Evolutionary conservation across 1,284 basidiomycete species (phyloP).

Genomic region (Papiliotrema fonsecae): DNA sequence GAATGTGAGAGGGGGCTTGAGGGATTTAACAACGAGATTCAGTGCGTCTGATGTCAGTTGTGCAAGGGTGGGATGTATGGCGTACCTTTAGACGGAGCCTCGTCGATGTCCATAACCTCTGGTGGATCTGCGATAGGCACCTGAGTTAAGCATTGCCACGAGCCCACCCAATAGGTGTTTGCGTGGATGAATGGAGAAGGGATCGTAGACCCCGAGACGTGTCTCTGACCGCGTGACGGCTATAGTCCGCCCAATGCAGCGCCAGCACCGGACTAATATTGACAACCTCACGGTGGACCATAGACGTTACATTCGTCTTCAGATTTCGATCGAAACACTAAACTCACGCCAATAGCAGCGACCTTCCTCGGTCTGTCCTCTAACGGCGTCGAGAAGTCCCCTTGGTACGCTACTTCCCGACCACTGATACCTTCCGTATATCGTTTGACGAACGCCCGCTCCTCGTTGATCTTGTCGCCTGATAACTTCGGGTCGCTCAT

Average conservation of each 20-base stretch:
- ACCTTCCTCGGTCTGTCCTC: slow-evolving; percentile 66
- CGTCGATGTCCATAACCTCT: slow-evolving; percentile 34
- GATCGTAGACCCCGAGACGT: too few species aligned
- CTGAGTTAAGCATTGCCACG: slow-evolving; percentile 31
- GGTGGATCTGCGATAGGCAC: slow-evolving; percentile 31
- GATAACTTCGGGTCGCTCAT: slow-evolving; percentile 32
- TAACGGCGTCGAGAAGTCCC: slow-evolving; percentile 71
- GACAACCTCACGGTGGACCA: too few species aligned
- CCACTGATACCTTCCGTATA: slow-evolving; percentile 64
- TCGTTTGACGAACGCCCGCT: slow-evolving; percentile 65
- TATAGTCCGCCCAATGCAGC: too few species aligned
- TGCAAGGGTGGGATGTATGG: too few species aligned
- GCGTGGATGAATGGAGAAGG: too few species aligned
- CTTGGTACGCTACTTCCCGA: slow-evolving; percentile 64
- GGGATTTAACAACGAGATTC: slow-evolving; percentile 74
- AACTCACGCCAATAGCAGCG: slow-evolving; percentile 63
- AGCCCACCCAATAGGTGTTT: too few species aligned
- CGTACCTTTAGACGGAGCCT: slow-evolving; percentile 22
- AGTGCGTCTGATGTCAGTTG: slow-evolving; percentile 48
- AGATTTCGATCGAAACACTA: too few species aligned
- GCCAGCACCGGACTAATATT: too few species aligned
- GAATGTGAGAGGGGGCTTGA: slow-evolving; percentile 76
- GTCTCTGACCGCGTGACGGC: too few species aligned
- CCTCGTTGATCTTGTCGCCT: slow-evolving; percentile 56
- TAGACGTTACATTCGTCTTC: too few species aligned